These are phyloP conservation scores for Pluteus cervinus DNA, from an alignment of 768 basidiomycete species.

Conservation along the genomic window DNA sequence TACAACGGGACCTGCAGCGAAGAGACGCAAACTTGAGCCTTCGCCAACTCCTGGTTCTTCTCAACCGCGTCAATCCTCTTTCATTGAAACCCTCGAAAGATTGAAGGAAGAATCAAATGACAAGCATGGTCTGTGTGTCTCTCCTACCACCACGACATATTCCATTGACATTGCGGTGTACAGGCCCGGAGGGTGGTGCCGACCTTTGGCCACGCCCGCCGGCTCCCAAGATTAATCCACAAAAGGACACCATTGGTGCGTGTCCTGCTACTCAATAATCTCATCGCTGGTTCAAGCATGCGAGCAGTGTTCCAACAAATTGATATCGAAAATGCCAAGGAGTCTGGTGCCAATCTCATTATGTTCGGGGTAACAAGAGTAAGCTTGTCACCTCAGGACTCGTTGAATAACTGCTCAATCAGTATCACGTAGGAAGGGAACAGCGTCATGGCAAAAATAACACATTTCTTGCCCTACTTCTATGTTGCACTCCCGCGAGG, in stretches of 20 bases:
- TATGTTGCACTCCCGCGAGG: conserved; percentile 86
- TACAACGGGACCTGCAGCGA: conserved; percentile 38
- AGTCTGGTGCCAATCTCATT: conserved; percentile 42
- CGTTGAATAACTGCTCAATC: not conserved
- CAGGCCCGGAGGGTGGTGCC: conserved; percentile 74
- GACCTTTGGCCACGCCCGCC: conserved; percentile 67
- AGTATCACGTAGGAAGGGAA: conserved; percentile 57
- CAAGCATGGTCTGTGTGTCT: conserved; percentile 36
- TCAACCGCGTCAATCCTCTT: conserved; percentile 43
- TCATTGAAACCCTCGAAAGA: conserved; percentile 58
- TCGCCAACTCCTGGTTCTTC: conserved; percentile 28
- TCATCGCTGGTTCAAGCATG: not conserved
- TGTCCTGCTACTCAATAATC: not conserved
- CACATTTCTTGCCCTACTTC: conserved; percentile 87
- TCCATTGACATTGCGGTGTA: not conserved
- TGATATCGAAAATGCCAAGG: conserved; percentile 68
- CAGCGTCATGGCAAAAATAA: conserved; percentile 82
- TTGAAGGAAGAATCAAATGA: conserved; percentile 47
- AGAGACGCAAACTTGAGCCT: conserved; percentile 47
- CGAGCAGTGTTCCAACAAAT: conserved; percentile 89
- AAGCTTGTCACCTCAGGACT: conserved; percentile 7
- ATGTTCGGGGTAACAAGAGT: conserved; percentile 94
- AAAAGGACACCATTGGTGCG: conserved; percentile 65
- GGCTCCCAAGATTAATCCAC: conserved; percentile 47
- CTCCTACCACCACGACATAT: not conserved